Base-by-base conservation (phyloP, 2,329 filamentous ascomycete genomes). In the Aciculosporium take region DNA sequence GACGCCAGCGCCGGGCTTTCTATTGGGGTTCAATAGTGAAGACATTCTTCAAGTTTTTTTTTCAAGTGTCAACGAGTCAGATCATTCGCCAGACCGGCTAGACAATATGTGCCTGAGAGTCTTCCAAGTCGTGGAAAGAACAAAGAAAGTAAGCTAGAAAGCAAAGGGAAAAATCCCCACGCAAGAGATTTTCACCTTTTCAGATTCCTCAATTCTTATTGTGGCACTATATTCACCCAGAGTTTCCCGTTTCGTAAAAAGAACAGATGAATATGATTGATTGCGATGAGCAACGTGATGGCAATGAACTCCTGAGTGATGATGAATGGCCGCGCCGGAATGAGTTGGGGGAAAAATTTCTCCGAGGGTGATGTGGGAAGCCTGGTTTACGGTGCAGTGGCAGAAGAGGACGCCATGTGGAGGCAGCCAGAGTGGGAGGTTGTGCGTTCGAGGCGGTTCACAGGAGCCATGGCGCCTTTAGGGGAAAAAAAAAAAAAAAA, bases 11-110 rank as follows among this genome's bases (percentile, higher is more conserved):
- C 46, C 50, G 36, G 51, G 48, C 48, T 56, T 56, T 52, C 62
- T 65, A 24, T 57, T 55, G 41, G 65, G 62, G 33, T 60, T 67
- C 39, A 68, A 53, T 43, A 69, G 63, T 25, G 66, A 68, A 39
- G 68, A 68, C 68, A 72, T 72, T 7, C 21, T 6, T 15, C n/a
- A 15, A 5, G n/a, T 29, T 13, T 25, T 8, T 4, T 10, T 38
- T 9, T n/a, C 12, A 15, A 12, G 23, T 41, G 39, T 35, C 29
- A 17, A 27, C 23, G 9, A 38, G 21, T 29, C 25, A 9, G 25
- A n/a, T 23, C n/a, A n/a, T n/a, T n/a, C 7, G 18, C 21, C 12
- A 29, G 31, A 27, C 24, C 21, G 17, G 24, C 23, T 28, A n/a
- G 33, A 36, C 21, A 8, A 34, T 24, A 23, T 21, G 31, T 21